Evolutionary conservation across 1,284 basidiomycete species (phyloP), one percentile per base, ranked within the genome.

Genomic region (Marasmius sp.): DNA sequence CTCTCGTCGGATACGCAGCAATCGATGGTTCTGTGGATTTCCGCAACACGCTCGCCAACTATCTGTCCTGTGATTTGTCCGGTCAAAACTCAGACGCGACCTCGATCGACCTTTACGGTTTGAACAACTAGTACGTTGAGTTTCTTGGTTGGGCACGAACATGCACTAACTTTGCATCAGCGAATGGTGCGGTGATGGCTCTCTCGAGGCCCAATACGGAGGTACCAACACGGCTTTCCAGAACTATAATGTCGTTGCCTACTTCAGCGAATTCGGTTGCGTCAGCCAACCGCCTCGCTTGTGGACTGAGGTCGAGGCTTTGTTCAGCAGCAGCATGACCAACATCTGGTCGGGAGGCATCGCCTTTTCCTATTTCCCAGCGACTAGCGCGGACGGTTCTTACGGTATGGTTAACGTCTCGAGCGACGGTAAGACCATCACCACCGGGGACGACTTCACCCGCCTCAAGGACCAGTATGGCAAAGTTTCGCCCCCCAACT

Each of bases 241-340:
- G 68, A 81, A 84, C 64, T 88, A 90, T 72, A 92, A 93, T 59
- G 85, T 95, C 27, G 85, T 87, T 1, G 92, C 92, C 6, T 96
- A 96, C 81, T 93, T 96, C 77, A 92, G 92, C 72, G 94, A 97
- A 81, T 97, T 85, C 66, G 94, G 94, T 61, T 94, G 91, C 70
- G 86, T 89, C 70, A 83, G 77, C 11, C 75, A 72, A 22, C 75
- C 75, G 36, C 86, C 89, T 49, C 88, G 93, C 68, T 77, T 87
- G 33, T 97, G 93, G 92, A 89, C 86, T 43, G 94, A 97, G 73
- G 86, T 89, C 12, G 78, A 75, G 38, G 84, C 89, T n/a, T 81
- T 97, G 18, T 92, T 90, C 72, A 84, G 89, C 61, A 70, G 80
- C 10, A 77, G 89, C 20, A 92, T 95, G 83, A 84, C 88, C 11